phyloP scores from a whole-genome alignment of 1,284 basidiomycete species.

The Vanrija sp. region DNA sequence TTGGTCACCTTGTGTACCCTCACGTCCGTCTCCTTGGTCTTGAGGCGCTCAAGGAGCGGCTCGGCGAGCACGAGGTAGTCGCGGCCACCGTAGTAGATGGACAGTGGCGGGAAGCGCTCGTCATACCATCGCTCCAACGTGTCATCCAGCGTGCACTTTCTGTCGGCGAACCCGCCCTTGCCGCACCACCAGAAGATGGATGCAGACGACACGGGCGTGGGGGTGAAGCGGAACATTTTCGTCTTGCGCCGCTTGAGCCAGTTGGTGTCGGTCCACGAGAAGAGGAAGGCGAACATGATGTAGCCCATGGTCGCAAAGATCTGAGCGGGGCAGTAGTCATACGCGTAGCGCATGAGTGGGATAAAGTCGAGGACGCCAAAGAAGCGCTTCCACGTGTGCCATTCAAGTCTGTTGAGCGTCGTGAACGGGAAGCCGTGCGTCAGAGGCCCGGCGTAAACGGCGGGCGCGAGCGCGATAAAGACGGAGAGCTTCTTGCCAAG shows the following conservation, averaged over 20 bases:
- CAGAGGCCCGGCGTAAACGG: slow-evolving; percentile 59
- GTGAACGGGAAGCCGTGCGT: slow-evolving; percentile 60
- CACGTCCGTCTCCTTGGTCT: slow-evolving; percentile 53
- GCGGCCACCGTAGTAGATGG: slow-evolving; percentile 55
- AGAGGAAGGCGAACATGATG: slow-evolving; percentile 61
- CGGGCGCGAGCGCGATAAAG: slow-evolving; percentile 60
- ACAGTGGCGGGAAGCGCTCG: slow-evolving; percentile 57
- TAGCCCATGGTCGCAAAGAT: slow-evolving; percentile 47
- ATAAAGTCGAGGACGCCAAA: slow-evolving; percentile 62
- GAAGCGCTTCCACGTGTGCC: slow-evolving; percentile 56
- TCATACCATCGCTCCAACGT: slow-evolving; percentile 55
- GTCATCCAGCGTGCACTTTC: slow-evolving; percentile 58
- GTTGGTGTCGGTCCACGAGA: slow-evolving; percentile 59
- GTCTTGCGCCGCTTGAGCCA: slow-evolving; percentile 58
- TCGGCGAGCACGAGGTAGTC: slow-evolving; percentile 55
- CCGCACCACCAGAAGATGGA: slow-evolving; percentile 61
- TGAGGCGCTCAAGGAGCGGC: slow-evolving; percentile 53
- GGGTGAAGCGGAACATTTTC: slow-evolving; percentile 64
- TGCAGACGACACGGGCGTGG: slow-evolving; percentile 57
- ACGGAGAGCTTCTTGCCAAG: slow-evolving; percentile 56
- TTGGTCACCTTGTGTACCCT: slow-evolving; percentile 55
- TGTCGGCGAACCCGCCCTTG: slow-evolving; percentile 57
- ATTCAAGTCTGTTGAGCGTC: slow-evolving; percentile 53
- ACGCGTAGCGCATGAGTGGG: slow-evolving; percentile 60
- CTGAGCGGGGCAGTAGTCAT: slow-evolving; percentile 55